Percentiles rank a stretch among this genome's conserved stretches.
Conservation (phyloP, 2,329 filamentous ascomycete species). For the Tolypocladium ovalisporum region DNA sequence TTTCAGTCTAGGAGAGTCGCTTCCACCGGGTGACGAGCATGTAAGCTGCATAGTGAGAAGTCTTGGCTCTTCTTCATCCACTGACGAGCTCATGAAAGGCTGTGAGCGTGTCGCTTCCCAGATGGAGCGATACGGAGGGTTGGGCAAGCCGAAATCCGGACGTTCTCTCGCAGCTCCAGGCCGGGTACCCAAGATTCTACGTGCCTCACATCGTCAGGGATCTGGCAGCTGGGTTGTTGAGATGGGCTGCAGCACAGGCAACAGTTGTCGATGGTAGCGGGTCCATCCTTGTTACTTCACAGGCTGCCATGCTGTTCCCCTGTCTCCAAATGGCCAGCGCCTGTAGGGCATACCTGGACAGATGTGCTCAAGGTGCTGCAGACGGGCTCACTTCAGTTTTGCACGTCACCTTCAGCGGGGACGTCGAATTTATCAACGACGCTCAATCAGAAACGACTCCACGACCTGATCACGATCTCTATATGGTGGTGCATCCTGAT, state of each 20-base stretch:
- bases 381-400: not conserved
- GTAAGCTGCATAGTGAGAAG: constrained; percentile 3
- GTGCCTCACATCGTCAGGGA: constrained; percentile 11
- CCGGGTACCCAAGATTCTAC: constrained; percentile 17
- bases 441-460: not conserved
- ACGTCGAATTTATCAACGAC: not conserved
- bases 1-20: constrained; percentile 9
- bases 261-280: too few relatives aligned
- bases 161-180: constrained; percentile 11
- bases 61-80: not conserved
- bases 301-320: constrained; percentile 7
- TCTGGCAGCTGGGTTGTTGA: constrained; percentile 9
- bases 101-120: constrained; percentile 19
- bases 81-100: constrained; percentile 7
- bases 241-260: constrained; percentile 3
- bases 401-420: constrained; percentile 5
- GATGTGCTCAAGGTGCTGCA: not conserved
- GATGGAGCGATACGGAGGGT: constrained; percentile 13
- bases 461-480: constrained; percentile 4
- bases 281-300: not conserved
- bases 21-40: constrained; percentile 15
- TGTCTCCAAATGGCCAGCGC: constrained; percentile 4
- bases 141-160: constrained; percentile 12
- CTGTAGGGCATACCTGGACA: constrained; percentile 10
- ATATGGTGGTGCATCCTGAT: constrained; percentile 6